Evolutionary conservation across 805 yeast species (phyloP), one percentile per base, ranked within the genome.

Genomic region (Kodamaea nitidulidarum): DNA sequence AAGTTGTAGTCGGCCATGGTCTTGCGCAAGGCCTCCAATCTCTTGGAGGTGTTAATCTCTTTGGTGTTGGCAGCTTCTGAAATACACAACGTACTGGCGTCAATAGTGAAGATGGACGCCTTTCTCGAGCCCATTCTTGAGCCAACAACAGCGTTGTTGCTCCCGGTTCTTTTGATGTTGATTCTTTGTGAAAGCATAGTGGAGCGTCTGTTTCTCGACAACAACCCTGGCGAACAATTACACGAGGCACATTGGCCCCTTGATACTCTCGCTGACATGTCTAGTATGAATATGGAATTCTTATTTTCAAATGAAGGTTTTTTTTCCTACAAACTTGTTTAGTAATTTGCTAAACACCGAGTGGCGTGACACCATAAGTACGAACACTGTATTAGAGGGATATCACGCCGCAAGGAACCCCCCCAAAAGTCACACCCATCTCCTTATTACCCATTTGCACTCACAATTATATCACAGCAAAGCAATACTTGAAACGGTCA

Each of bases 141-240:
- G 7, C 61, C 50, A 3, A 47, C 35, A n/a, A 45, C 25, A n/a
- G 52, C 46, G n/a, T 52, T 48, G 17, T 45, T 38, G 28, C 49
- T 52, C 2, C 42, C 42, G 10, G 41, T 41, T 46, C 69, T 50
- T 27, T 57, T 54, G 29, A 62, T 46, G 42, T 51, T 55, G 32
- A 64, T 48, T 35, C 41, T 42, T 21, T 42, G 46, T 43, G 78
- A 76, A 41, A 74, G 66, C 20, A 73, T 55, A 0, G 84, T 71
- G 14, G 84, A 71, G 49, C 86, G 67, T 50, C 81, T 71, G 44
- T 71, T 75, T 52, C 95, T 71, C 21, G 88, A 79, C 35, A 85
- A 60, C 32, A 85, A 65, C 3, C 95, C 95, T 4, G 93, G 93
- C 0, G 91, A 83, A 56, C 95, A 85, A 2, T 88, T 83, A 65